Conservation (phyloP, 2,329 filamentous ascomycete species). For the Fonsecaea monophora region DNA sequence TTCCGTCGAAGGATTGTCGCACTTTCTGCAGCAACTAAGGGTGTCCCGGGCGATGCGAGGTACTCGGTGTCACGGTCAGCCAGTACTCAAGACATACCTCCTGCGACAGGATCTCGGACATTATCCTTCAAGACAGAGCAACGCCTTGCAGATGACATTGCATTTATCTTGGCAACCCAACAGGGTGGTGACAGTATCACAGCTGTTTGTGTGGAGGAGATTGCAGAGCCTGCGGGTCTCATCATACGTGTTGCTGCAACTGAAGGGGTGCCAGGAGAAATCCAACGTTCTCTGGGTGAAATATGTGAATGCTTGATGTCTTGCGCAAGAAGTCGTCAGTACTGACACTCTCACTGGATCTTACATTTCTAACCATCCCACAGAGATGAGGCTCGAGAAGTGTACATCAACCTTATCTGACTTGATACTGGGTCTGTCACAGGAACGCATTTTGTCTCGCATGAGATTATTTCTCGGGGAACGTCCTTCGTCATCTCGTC, state of each 20-base stretch:
- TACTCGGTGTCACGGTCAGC: not conserved
- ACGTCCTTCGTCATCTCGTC: not conserved
- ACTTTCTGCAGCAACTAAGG: conserved; percentile 29
- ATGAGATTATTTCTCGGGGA: not conserved
- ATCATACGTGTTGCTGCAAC: conserved; percentile 29
- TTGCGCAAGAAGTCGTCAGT: not conserved
- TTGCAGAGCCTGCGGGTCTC: conserved; percentile 11
- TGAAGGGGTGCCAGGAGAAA: conserved; percentile 16
- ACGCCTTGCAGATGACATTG: conserved; percentile 43
- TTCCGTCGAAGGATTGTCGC: conserved; percentile 35
- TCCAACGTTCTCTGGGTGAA: not conserved
- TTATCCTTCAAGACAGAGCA: conserved; percentile 39
- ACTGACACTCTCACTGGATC: not conserved
- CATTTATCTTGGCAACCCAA: conserved; percentile 42
- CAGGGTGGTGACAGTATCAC: conserved; percentile 42
- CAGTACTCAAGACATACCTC: not conserved
- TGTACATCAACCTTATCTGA: not conserved
- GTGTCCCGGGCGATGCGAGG: conserved; percentile 18
- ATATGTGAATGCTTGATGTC: not conserved
- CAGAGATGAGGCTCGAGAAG: not conserved
- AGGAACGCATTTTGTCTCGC: not conserved
- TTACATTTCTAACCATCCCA: not conserved
- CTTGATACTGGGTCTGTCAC: not conserved
- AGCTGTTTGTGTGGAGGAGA: conserved; percentile 44
- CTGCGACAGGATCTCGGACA: not conserved